Conservation (phyloP, 1,284 basidiomycete genomes). For the Vanrija sp. region DNA sequence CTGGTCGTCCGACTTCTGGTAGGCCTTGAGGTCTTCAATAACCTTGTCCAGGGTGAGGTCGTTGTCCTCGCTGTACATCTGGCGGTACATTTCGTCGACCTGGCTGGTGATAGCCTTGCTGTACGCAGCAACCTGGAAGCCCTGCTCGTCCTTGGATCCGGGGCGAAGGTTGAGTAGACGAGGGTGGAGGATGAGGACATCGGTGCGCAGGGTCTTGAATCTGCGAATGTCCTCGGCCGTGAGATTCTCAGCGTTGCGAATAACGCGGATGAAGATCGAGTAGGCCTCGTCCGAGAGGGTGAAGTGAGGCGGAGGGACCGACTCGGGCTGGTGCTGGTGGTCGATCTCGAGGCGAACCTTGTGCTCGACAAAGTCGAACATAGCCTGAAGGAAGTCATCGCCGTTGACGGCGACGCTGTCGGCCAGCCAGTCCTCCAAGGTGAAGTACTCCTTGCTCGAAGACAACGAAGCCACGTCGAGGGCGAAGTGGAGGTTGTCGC, state of each 20-base stretch:
- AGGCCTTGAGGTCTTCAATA: slow-evolving; percentile 76
- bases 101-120: slow-evolving; percentile 84
- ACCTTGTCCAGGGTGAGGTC: slow-evolving; percentile 92
- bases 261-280: slow-evolving; percentile 81
- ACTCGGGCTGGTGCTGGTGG: slow-evolving; percentile 61
- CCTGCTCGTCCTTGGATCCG: slow-evolving; percentile 82
- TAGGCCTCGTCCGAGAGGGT: slow-evolving; percentile 62
- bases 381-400: slow-evolving; percentile 77
- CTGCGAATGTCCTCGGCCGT: slow-evolving; percentile 71
- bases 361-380: slow-evolving; percentile 80
- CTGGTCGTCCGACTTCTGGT: slow-evolving; percentile 74
- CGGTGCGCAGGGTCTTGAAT: slow-evolving; percentile 87
- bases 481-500: slow-evolving; percentile 79
- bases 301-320: slow-evolving; percentile 56
- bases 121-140: slow-evolving; percentile 85
- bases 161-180: slow-evolving; percentile 94
- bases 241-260: slow-evolving; percentile 60
- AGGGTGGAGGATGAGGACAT: slow-evolving; percentile 92
- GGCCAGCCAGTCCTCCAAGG: slow-evolving; percentile 92
- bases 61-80: slow-evolving; percentile 86
- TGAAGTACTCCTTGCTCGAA: slow-evolving; percentile 86
- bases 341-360: slow-evolving; percentile 84
- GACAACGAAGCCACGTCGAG: slow-evolving; percentile 92
- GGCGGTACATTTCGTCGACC: slow-evolving; percentile 92
- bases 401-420: slow-evolving; percentile 78